Base-by-base conservation (phyloP, 305 asterid genomes). In the Plantago rigida region DNA sequence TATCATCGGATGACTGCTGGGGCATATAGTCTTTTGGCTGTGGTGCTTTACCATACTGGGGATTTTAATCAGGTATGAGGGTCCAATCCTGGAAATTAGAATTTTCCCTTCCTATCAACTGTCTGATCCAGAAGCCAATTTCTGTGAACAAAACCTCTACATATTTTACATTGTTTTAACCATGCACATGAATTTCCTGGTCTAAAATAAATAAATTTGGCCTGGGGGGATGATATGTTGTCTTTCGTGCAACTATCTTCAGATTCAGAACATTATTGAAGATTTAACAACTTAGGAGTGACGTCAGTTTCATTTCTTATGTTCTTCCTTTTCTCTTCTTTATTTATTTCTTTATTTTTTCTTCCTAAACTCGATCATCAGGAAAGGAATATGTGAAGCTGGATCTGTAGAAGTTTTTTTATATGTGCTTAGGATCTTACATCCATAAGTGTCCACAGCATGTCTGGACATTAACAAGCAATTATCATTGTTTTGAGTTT, bases 1-100 rank as follows among this genome's bases (percentile, higher is more conserved):
- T 86, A 86, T 76, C 96, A 88, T 74, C 88, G 96, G 57, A 88
- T 86, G 94, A 86, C 96, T 15, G 96, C 96, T 1, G 95, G 96
- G 64, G 96, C 95, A 47, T 88, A 88, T 67, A 88, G 96, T 75
- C 85, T 88, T 65, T 75, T 88, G 79, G 96, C 96, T 63, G 96
- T 88, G 65, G 96, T 88, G 69, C 94, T 88, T 56, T 88, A 88
- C 81, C 96, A 88, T 66, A 88, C 96, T 9, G 96, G 96, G 42
- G 96, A 88, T 67, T 88, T 88, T 66, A 88, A 88, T 81, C 96
- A 88, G 95, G 96, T 88, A 81, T 39, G 55, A 29, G 9, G 59
- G 59, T 71, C 51, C 60, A 57, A 61, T 69, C 47, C 48, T 61
- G 31, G 24, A 62, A 66, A 51, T 53, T 51, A 22, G 48, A 29